Base-by-base conservation (phyloP, 768 basidiomycete genomes). In the Leccinum sublutescens region DNA sequence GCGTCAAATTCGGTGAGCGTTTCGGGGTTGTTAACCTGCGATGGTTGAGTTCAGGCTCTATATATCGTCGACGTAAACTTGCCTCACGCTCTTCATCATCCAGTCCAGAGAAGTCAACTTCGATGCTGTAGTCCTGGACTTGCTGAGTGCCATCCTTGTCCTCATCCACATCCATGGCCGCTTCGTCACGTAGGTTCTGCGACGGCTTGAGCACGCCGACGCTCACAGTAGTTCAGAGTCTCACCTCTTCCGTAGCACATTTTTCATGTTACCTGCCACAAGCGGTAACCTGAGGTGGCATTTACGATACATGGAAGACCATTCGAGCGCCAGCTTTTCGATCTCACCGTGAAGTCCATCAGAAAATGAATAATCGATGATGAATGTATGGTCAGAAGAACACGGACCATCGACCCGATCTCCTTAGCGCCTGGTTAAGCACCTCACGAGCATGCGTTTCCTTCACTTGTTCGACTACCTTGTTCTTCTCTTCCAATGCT, bases 221-320 rank as follows among this genome's bases (percentile, higher is more conserved):
- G 21, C 14, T 31, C 5, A 38, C 7, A 47, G 31, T 34, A 15
- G 25, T n/a, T 9, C 31, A 12, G 7, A 5, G 6, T 64, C 78
- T 43, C 51, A 93, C 94, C 85, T 98, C 97, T 69, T 98, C 95
- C 85, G 98, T 91, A 96, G 91, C 2, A 98, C 92, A 64, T 91
- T 84, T 72, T 85, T 88, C 56, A 98, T 76, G 67, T 85, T 82
- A 6, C 96, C 97, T 56, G 81, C 72, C 14, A 80, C 64, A 12
- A 98, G 76, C 0, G 96, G 95, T 17, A 99, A 72, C 59, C 82
- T 82, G 64, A 98, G 89, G 66, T 97, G 85, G 74, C 96, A 98
- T 68, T 91, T 92, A 15, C 95, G 85, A 71, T 98, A 98, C 50
- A 91, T 82, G 0, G 87, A 79, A 23, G 93, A 91, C 23, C 96